These are phyloP conservation scores for Didymella segeticola DNA, from an alignment of 2,329 filamentous ascomycete genomes.

Conservation along the genomic window DNA sequence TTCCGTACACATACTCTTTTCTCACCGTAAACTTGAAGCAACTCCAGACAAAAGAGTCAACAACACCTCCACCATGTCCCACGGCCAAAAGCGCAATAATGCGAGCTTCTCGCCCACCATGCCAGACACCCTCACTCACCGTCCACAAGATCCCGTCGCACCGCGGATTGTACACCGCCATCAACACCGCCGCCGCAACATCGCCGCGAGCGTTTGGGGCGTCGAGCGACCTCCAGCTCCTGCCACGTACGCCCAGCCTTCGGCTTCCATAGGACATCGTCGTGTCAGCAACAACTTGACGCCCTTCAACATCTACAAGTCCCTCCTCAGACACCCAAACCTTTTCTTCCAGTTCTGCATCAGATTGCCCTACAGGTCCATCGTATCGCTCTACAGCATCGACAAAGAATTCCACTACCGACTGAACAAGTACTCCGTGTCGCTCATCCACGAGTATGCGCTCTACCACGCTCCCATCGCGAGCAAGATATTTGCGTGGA, in stretches of 20 bases:
- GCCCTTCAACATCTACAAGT: slow-evolving; percentile 45
- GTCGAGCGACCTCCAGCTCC: slow-evolving; percentile 10
- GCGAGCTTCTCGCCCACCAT: slow-evolving; percentile 15
- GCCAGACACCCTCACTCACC: not conserved
- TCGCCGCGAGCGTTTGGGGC: slow-evolving; percentile 31
- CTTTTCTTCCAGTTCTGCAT: slow-evolving; percentile 46
- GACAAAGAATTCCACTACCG: slow-evolving; percentile 50
- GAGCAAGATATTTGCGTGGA: slow-evolving; percentile 65
- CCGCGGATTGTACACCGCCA: slow-evolving; percentile 32
- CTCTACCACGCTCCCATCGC: slow-evolving; percentile 62
- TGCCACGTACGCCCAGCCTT: not conserved
- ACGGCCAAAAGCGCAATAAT: slow-evolving; percentile 31
- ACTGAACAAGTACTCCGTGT: slow-evolving; percentile 61
- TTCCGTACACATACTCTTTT: too few relatives aligned
- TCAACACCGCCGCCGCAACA: slow-evolving; percentile 31
- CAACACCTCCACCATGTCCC: slow-evolving; percentile 7
- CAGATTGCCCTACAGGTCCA: slow-evolving; percentile 27
- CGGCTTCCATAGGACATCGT: not conserved
- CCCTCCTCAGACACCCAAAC: slow-evolving; percentile 44
- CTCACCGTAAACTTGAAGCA: too few relatives aligned
- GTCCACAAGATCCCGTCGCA: not conserved
- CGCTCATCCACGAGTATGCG: slow-evolving; percentile 62
- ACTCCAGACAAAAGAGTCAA: too few relatives aligned
- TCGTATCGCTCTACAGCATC: slow-evolving; percentile 47
- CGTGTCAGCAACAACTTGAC: not conserved